These are phyloP conservation scores for Hortiboletus flavorubellus DNA, from an alignment of 768 basidiomycete species.

Conservation along the genomic window DNA sequence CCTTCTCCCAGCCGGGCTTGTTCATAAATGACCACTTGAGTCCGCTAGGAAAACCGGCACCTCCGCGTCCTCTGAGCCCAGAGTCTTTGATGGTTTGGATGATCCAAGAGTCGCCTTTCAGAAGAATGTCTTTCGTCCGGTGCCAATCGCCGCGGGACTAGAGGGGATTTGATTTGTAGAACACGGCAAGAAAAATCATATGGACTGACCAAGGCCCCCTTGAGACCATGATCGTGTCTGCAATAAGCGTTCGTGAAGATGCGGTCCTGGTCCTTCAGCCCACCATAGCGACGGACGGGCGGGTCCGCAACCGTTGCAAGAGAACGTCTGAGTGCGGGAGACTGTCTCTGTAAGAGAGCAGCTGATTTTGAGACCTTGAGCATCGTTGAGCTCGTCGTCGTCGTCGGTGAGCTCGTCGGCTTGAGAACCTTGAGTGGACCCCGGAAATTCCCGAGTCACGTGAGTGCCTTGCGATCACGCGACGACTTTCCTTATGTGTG, in stretches of 20 bases:
- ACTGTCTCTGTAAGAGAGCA: slow-evolving; percentile 19
- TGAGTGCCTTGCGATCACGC: background rate
- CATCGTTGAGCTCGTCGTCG: slow-evolving; percentile 20
- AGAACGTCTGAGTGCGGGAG: slow-evolving; percentile 17
- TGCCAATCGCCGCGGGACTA: slow-evolving; percentile 98
- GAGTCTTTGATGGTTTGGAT: slow-evolving; percentile 96
- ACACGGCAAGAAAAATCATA: background rate
- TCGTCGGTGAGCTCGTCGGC: slow-evolving; percentile 4
- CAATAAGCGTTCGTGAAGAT: slow-evolving; percentile 92
- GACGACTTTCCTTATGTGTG: slow-evolving; percentile 3
- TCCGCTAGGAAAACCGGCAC: slow-evolving; percentile 95
- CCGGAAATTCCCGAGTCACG: slow-evolving; percentile 24
- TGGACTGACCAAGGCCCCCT: slow-evolving; percentile 74
- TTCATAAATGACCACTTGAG: slow-evolving; percentile 99
- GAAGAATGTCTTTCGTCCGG: slow-evolving; percentile 90
- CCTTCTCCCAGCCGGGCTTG: slow-evolving; percentile 98
- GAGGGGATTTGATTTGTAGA: background rate
- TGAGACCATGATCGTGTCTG: slow-evolving; percentile 87
- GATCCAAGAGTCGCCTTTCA: slow-evolving; percentile 96
- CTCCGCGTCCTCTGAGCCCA: slow-evolving; percentile 91
- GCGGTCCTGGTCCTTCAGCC: slow-evolving; percentile 90
- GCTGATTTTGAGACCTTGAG: slow-evolving; percentile 28
- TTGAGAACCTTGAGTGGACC: background rate
- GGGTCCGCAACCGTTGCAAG: slow-evolving; percentile 77
- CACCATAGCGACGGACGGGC: slow-evolving; percentile 91